Percentiles rank a stretch among this genome's conserved stretches.
phyloP scores from a whole-genome alignment of 495 filamentous ascomycete genomes.

The Aspergillus heteromorphus region DNA sequence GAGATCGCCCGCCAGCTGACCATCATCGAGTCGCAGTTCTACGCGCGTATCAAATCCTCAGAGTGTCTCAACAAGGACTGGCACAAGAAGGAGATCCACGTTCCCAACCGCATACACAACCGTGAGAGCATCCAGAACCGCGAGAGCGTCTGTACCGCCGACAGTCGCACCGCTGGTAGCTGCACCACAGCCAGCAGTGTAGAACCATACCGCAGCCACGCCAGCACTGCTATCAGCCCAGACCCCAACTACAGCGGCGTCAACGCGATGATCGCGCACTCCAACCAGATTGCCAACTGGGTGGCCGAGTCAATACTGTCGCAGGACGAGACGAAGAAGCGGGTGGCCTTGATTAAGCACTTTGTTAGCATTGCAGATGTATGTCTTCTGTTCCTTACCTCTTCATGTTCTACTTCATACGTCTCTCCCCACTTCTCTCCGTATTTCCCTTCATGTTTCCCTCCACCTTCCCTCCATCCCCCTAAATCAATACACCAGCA shows the following conservation, averaged over 20 bases:
- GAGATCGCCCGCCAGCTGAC: conserved; percentile 92
- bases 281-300: conserved; percentile 95
- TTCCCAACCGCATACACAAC: conserved; percentile 26
- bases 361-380: conserved; percentile 88
- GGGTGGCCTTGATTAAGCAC: conserved; percentile 90
- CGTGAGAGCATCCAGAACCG: too few species aligned
- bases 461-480: neutral
- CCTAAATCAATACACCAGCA: neutral
- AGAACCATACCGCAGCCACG: too few species aligned
- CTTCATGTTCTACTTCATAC: too few species aligned
- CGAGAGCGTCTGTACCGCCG: too few species aligned
- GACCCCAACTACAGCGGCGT: conserved; percentile 78
- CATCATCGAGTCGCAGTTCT: conserved; percentile 83
- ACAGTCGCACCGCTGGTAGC: too few species aligned
- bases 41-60: conserved; percentile 75
- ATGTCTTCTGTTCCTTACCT: too few species aligned
- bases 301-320: conserved; percentile 90
- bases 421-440: too few species aligned
- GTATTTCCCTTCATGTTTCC: too few species aligned
- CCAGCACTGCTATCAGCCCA: too few species aligned
- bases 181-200: too few species aligned
- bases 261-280: conserved; percentile 85
- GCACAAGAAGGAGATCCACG: conserved; percentile 84
- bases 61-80: conserved; percentile 92
- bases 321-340: conserved; percentile 80